Evolutionary conservation across 2,329 filamentous ascomycete genomes (phyloP).

Genomic region (Curvularia spicifera): DNA sequence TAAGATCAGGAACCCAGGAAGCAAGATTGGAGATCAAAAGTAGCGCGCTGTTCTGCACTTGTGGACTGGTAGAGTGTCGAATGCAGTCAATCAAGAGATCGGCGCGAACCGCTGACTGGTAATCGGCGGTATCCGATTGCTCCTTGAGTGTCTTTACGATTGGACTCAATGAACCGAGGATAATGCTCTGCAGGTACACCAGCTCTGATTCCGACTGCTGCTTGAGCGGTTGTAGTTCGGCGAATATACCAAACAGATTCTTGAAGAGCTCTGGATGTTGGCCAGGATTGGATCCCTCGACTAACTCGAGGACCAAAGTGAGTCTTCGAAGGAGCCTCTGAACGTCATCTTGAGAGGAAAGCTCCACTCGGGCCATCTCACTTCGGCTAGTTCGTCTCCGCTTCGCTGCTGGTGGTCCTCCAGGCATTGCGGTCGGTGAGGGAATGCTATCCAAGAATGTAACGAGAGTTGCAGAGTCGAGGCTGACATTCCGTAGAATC

Average conservation of each 20-base stretch:
- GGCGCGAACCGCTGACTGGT: slow-evolving; percentile 79
- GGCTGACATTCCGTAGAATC: slow-evolving; percentile 72
- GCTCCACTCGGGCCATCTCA: slow-evolving; percentile 67
- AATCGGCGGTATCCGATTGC: slow-evolving; percentile 64
- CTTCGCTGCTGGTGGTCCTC: slow-evolving; percentile 76
- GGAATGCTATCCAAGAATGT: slow-evolving; percentile 77
- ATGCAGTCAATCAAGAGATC: slow-evolving; percentile 95
- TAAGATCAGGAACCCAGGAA: slow-evolving; percentile 84
- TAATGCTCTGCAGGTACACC: slow-evolving; percentile 86
- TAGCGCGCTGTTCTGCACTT: slow-evolving; percentile 90
- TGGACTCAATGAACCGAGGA: slow-evolving; percentile 79
- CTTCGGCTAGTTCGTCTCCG: slow-evolving; percentile 78
- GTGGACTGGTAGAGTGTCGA: slow-evolving; percentile 86
- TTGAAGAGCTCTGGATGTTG: slow-evolving; percentile 78
- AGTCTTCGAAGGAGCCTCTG: slow-evolving; percentile 73
- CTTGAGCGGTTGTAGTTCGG: slow-evolving; percentile 84
- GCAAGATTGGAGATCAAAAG: slow-evolving; percentile 87
- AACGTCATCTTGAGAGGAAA: slow-evolving; percentile 69
- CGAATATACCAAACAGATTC: slow-evolving; percentile 82
- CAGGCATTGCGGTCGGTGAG: slow-evolving; percentile 73
- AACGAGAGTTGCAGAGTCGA: slow-evolving; percentile 74
- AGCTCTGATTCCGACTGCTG: slow-evolving; percentile 82
- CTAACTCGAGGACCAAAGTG: slow-evolving; percentile 85
- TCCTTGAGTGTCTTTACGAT: slow-evolving; percentile 80
- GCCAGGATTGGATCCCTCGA: slow-evolving; percentile 79